Base-by-base conservation (phyloP, 371 early-diverging fungal species). In the Smittium culicis region DNA sequence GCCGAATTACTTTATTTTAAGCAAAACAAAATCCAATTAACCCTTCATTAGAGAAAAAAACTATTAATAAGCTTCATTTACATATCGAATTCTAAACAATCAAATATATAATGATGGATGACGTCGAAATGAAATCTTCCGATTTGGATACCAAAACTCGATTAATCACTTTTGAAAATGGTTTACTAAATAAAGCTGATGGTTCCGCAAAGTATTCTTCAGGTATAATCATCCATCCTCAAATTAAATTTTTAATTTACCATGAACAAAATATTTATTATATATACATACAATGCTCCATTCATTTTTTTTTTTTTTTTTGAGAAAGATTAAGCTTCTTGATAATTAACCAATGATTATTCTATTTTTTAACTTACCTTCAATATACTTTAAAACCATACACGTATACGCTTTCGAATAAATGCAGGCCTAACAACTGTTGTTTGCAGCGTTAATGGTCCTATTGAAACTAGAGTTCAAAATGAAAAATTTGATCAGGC, bases 401-500 rank as follows among this genome's bases (percentile, higher is more conserved):
- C n/a, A n/a, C n/a, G n/a, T n/a, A n/a, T n/a, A n/a, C n/a, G n/a
- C 20, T 45, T 82, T 45, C 45, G 45, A 45, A 20, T 11, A 45
- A 45, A 66, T 91, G 91, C 83, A 66, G 92, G 91, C 83, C 76
- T 81, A 66, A 86, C 91, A 1, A 78, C 86, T 0, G 89, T 92
- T 0, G 68, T 94, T 31, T 88, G 88, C 56, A 86, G 90, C 0
- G 87, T 95, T 2, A 83, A 86, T 66, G 97, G 97, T 1, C 97
- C 97, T 0, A 81, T 84, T 25, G 93, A 93, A 64, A 91, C 89
- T 45, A 83, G 80, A 68, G 64, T 89, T 5, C 83, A 87, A 16
- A 92, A 94, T 66, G 97, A 95, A 72, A 83, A 88, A 71, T 70
- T 93, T 29, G 94, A 94, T 72, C 84, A 82, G 66, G 92, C 97